These are phyloP conservation scores for Alternaria solani DNA, from an alignment of 2,329 filamentous ascomycete species.

Conservation along the genomic window DNA sequence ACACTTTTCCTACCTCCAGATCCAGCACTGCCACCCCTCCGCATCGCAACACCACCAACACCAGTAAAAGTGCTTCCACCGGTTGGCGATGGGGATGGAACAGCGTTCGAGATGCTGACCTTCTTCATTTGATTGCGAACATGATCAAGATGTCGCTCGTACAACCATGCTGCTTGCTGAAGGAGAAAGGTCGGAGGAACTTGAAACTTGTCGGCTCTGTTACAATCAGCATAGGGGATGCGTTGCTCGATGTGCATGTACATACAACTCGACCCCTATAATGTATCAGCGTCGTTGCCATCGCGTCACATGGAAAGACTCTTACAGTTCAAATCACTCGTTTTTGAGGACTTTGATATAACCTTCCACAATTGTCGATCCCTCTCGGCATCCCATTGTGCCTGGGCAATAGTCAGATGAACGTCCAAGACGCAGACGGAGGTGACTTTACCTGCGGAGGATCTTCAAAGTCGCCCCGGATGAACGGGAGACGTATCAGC, in stretches of 20 bases:
- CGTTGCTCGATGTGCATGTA: not conserved
- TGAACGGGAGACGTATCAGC: slow-evolving; percentile 88
- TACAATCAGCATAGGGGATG: slow-evolving; percentile 11
- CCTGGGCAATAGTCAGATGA: slow-evolving; percentile 59
- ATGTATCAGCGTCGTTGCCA: not conserved
- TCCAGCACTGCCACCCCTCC: slow-evolving; percentile 59
- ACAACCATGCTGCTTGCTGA: slow-evolving; percentile 92
- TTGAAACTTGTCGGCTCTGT: slow-evolving; percentile 75
- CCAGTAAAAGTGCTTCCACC: slow-evolving; percentile 54
- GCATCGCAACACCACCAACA: slow-evolving; percentile 58
- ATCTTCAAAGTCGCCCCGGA: slow-evolving; percentile 86
- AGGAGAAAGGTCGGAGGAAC: slow-evolving; percentile 89
- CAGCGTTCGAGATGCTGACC: slow-evolving; percentile 66
- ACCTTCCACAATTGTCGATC: slow-evolving; percentile 91
- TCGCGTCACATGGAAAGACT: not conserved
- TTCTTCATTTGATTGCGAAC: slow-evolving; percentile 90
- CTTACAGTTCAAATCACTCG: slow-evolving; percentile 83
- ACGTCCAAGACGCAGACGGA: not conserved
- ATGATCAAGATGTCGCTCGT: slow-evolving; percentile 88
- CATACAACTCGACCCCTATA: slow-evolving; percentile 79
- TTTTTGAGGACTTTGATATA: slow-evolving; percentile 80
- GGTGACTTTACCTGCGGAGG: slow-evolving; percentile 74
- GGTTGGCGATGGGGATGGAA: slow-evolving; percentile 58
- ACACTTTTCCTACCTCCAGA: slow-evolving; percentile 44
- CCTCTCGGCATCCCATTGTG: slow-evolving; percentile 87